These are phyloP conservation scores for Eucalyptus paniculata DNA, from an alignment of 345 rosid genomes.

Conservation along the genomic window DNA sequence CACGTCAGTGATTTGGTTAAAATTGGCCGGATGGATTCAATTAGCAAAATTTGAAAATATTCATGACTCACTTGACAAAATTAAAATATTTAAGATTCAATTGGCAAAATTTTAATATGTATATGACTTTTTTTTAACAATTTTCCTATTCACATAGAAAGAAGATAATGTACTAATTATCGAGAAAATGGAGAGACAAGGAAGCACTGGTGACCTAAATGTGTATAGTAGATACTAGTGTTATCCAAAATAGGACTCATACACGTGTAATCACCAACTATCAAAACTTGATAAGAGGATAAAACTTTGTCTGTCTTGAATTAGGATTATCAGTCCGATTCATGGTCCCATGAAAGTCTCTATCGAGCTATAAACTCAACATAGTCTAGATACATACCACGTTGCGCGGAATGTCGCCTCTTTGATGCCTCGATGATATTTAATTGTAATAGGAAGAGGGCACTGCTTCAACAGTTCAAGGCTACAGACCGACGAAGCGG, in stretches of 20 bases:
- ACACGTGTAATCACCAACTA: not conserved
- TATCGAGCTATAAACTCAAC: not conserved
- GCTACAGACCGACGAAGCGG: not conserved
- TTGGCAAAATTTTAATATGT: too few species aligned
- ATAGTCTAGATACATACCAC: not conserved
- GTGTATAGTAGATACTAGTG: not conserved
- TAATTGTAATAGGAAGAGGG: not conserved
- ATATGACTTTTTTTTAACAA: not conserved
- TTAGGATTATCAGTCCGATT: not conserved
- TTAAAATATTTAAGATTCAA: too few species aligned
- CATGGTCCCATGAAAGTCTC: not conserved
- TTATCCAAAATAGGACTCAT: not conserved
- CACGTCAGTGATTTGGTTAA: rapidly evolving
- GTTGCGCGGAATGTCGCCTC: not conserved
- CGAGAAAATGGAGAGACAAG: not conserved
- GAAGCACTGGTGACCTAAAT: not conserved
- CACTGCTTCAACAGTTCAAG: not conserved
- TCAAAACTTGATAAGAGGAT: not conserved
- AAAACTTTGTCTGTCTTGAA: not conserved
- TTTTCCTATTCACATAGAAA: not conserved
- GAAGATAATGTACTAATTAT: not conserved
- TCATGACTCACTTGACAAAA: not conserved
- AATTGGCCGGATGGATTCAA: too few species aligned
- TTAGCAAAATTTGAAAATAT: too few species aligned
- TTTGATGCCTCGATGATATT: not conserved